Evolutionary conservation across 345 rosid species (phyloP), one percentile per base, ranked within the genome.

Genomic region (Boechera stricta): DNA sequence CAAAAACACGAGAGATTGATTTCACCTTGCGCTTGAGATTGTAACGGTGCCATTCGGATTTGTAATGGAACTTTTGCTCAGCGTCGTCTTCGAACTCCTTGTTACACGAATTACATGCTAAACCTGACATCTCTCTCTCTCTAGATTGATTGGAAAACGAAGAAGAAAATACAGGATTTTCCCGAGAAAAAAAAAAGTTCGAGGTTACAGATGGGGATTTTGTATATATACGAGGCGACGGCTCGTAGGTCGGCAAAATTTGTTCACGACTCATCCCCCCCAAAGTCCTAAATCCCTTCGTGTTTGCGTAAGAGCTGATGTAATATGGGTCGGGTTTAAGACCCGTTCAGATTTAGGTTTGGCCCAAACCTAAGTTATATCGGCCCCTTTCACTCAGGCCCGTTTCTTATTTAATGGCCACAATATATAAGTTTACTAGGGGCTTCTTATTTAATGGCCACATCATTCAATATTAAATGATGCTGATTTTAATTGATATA

Each of bases 41-140:
- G 88, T 94, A 94, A 73, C 98, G 96, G 84, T 94, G 98, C 98
- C 98, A 94, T 55, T 94, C 98, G 69, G 98, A 92, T 76, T 86
- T 94, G 92, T 88, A 90, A 75, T 92, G 98, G 56, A 86, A 75
- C 82, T 85, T 94, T 66, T 90, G 98, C 54, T 92, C 96, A n/a
- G 87, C 80, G 64, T 90, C 97, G 79, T 88, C 87, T 1, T 67
- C 29, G 81, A 94, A 90, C 65, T 92, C 98, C 56, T 81, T 86
- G 86, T 92, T 94, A 77, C 98, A 94, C 2, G 98, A 78, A 86
- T 90, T 94, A 83, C 98, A 94, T 1, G 94, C 89, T 52, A 92
- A 79, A 21, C 86, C 91, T 59, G 90, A 74, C 98, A 94, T 92
- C 29, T 72, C 42, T 18, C 24, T 21, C 24, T 21, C 54, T 39